Evolutionary conservation across 805 yeast species (phyloP).

Genomic region (Pichia heedii): DNA sequence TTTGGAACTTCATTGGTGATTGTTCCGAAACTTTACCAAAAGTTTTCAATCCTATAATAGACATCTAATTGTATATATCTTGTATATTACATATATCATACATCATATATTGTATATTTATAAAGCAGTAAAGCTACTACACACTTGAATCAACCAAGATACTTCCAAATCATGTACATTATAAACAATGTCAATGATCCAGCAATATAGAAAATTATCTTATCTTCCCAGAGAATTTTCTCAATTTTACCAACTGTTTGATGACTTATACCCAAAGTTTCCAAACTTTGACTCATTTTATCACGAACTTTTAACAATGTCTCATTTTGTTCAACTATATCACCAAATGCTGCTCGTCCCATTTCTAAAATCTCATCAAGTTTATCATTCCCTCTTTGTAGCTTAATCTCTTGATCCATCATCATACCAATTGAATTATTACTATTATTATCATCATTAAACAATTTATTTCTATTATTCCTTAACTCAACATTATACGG

Average conservation of each 20-base stretch:
- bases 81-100: too few species aligned
- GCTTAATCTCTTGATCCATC: conserved; percentile 50
- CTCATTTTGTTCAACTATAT: conserved; percentile 77
- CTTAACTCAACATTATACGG: conserved; percentile 33
- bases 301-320: conserved; percentile 53
- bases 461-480: background rate
- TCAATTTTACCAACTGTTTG: conserved; percentile 76
- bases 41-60: conserved; percentile 45
- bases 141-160: conserved; percentile 40
- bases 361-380: conserved; percentile 84
- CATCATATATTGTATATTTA: too few species aligned
- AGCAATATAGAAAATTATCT: conserved; percentile 76
- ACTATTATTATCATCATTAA: conserved; percentile 16
- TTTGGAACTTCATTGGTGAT: conserved; percentile 75
- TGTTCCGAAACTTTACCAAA: conserved; percentile 63
- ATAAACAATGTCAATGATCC: conserved; percentile 50
- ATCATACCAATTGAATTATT: conserved; percentile 52
- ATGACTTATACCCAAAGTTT: conserved; percentile 78
- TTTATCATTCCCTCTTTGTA: conserved; percentile 66
- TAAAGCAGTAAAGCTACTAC: too few species aligned
- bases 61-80: background rate
- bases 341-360: conserved; percentile 81
- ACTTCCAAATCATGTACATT: conserved; percentile 59
- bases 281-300: conserved; percentile 56
- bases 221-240: conserved; percentile 76